Evolutionary conservation across 2,329 filamentous ascomycete species (phyloP).

Genomic region (Curvularia spicifera): DNA sequence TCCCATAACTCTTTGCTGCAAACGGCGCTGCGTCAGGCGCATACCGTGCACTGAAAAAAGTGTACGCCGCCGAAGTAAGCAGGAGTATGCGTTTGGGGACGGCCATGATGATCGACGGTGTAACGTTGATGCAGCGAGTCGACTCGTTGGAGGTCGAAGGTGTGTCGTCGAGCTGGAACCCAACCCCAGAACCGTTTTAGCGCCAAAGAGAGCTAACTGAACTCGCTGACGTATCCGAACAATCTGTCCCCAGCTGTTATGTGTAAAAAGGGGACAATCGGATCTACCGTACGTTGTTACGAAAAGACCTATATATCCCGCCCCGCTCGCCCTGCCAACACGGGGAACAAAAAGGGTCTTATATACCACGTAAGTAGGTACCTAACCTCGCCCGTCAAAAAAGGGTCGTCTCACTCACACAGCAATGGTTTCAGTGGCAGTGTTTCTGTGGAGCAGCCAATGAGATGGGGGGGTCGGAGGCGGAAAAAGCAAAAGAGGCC

Average conservation of each 20-base stretch:
- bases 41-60: constrained; percentile 43
- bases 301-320: too few relatives aligned
- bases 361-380: background rate
- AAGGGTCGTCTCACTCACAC: background rate
- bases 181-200: too few relatives aligned
- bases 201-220: too few relatives aligned
- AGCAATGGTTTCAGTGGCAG: background rate
- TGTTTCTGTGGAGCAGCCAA: background rate
- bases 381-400: too few relatives aligned
- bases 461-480: background rate
- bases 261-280: too few relatives aligned
- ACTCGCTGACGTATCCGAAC: too few relatives aligned
- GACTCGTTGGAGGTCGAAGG: too few relatives aligned
- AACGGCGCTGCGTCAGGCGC: constrained; percentile 42
- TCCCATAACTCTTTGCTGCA: constrained; percentile 38
- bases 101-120: constrained; percentile 26
- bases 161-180: too few relatives aligned
- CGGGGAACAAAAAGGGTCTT: background rate
- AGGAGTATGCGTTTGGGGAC: constrained; percentile 37
- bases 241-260: too few relatives aligned
- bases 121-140: background rate
- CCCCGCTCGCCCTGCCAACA: too few relatives aligned
- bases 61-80: constrained; percentile 32
- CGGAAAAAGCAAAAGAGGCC: background rate
- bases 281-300: too few relatives aligned